phyloP scores from a whole-genome alignment of 371 early-diverging fungal genomes.

The Mucor piriformis region DNA sequence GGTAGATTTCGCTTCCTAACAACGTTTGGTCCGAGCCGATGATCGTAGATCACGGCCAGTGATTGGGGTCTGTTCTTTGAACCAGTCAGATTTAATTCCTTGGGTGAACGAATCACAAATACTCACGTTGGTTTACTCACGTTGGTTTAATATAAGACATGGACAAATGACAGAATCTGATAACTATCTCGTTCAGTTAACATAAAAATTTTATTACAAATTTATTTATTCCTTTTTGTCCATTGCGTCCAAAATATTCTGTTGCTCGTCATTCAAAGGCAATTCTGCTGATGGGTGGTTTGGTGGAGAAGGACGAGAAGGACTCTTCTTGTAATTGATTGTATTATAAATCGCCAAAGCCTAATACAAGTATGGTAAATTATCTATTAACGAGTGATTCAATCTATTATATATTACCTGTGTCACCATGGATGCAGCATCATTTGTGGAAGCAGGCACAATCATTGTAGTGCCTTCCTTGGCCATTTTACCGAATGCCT shows the following conservation, averaged over 20 bases:
- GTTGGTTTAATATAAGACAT: background rate
- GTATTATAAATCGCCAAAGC: constrained; percentile 58
- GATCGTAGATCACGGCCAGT: background rate
- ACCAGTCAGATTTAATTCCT: background rate
- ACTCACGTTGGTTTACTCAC: too few relatives aligned
- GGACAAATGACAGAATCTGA: too few relatives aligned
- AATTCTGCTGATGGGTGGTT: background rate
- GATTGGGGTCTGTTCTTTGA: background rate
- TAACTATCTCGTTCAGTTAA: background rate
- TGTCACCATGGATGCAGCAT: constrained; percentile 84
- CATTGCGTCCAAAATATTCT: background rate
- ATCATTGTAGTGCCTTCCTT: constrained; percentile 93
- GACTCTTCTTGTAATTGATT: constrained; percentile 45
- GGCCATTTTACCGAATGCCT: constrained; percentile 90
- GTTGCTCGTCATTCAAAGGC: background rate
- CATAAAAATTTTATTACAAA: background rate
- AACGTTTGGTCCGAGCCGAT: constrained; percentile 1
- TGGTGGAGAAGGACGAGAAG: background rate
- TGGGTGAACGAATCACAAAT: background rate
- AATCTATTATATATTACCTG: constrained; percentile 52
- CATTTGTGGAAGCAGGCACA: constrained; percentile 85
- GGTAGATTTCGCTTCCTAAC: background rate
- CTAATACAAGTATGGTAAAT: constrained; percentile 23
- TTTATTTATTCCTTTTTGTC: constrained; percentile 2
- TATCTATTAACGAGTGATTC: background rate